phyloP scores from a whole-genome alignment of 2,329 filamentous ascomycete species.

The Xylaria sp. region DNA sequence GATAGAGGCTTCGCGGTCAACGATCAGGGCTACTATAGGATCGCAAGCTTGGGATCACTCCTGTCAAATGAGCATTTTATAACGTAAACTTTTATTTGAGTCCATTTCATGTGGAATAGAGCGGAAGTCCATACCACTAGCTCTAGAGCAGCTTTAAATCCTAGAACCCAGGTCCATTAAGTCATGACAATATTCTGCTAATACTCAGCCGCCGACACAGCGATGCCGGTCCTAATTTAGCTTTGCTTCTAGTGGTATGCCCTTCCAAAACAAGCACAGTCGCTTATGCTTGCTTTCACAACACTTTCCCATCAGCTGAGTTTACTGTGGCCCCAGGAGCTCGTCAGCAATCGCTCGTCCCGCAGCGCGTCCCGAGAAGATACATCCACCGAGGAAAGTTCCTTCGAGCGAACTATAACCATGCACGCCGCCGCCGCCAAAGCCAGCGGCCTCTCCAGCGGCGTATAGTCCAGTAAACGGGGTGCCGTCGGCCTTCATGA shows the following conservation, averaged over 20 bases:
- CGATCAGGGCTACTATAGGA: background rate
- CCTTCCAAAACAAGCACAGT: background rate
- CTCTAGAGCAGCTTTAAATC: too few species aligned
- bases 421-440: conserved; percentile 70
- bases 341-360: conserved; percentile 65
- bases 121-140: background rate
- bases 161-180: background rate
- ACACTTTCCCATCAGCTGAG: background rate
- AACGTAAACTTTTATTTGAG: background rate
- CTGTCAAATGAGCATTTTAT: background rate
- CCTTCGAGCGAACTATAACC: conserved; percentile 71
- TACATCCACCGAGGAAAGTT: conserved; percentile 70
- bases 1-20: background rate
- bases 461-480: conserved; percentile 66
- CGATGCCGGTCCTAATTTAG: background rate
- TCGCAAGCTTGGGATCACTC: background rate
- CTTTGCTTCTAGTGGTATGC: background rate
- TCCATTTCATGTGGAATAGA: background rate
- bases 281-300: background rate
- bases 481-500: conserved; percentile 60
- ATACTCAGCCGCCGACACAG: background rate
- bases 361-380: conserved; percentile 68
- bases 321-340: conserved; percentile 40
- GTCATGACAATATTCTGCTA: background rate
- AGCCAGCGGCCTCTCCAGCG: conserved; percentile 68